Percentiles rank a stretch among this genome's conserved stretches.
These are phyloP conservation scores for Forsythia viridissima DNA, from an alignment of 257 asterid genomes.

Conservation along the genomic window DNA sequence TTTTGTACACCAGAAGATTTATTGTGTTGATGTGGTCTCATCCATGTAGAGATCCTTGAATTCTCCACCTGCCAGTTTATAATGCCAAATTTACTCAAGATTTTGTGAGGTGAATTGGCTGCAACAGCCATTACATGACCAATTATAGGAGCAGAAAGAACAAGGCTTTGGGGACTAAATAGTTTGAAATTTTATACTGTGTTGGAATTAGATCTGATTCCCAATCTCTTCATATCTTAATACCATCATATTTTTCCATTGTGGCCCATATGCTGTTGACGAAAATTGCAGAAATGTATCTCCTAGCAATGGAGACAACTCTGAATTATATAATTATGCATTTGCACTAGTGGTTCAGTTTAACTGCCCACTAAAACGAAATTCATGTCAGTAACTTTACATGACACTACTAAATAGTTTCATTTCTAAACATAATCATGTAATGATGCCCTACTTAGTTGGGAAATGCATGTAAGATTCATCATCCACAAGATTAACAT, in stretches of 20 bases:
- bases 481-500: conserved; percentile 2
- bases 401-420: not conserved
- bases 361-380: not conserved
- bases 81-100: not conserved
- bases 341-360: not conserved
- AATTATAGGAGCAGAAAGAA: not conserved
- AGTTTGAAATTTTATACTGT: not conserved
- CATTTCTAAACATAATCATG: not conserved
- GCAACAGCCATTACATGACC: not conserved
- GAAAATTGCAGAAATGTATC: not conserved
- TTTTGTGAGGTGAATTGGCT: not conserved
- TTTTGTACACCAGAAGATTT: not conserved
- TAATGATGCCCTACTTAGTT: not conserved
- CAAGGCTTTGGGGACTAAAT: conserved; percentile 2
- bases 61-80: not conserved
- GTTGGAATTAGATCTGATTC: not conserved
- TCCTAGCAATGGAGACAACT: not conserved
- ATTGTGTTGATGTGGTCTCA: not conserved
- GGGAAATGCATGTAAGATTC: not conserved
- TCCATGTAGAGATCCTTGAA: not conserved
- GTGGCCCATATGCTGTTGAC: not conserved
- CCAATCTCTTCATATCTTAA: not conserved
- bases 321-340: not conserved
- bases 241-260: not conserved
- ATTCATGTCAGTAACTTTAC: not conserved